Percentiles rank a stretch among this genome's conserved stretches.
phyloP scores from a whole-genome alignment of 805 yeast species.

The Kodamaea laetipori region DNA sequence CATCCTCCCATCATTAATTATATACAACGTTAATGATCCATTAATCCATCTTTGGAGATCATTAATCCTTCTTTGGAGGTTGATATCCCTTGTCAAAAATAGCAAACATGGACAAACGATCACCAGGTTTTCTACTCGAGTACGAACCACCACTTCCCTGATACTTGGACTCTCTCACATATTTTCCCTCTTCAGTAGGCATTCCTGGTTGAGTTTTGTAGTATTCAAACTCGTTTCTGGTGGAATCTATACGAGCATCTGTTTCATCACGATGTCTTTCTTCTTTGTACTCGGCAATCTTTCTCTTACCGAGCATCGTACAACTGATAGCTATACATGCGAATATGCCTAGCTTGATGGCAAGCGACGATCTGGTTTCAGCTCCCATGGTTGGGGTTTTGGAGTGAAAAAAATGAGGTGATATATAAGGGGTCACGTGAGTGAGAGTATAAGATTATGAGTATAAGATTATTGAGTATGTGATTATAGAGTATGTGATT shows the following conservation, averaged over 20 bases:
- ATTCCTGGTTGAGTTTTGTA: slow-evolving; percentile 55
- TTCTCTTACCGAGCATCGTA: slow-evolving; percentile 37
- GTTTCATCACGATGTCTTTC: slow-evolving; percentile 37
- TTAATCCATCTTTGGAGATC: too few species aligned
- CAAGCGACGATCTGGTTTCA: slow-evolving; percentile 41
- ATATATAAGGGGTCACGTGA: neutral
- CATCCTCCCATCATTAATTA: too few species aligned
- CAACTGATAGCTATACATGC: slow-evolving; percentile 33
- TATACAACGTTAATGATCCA: neutral
- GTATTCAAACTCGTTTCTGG: slow-evolving; percentile 31
- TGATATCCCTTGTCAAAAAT: slow-evolving; percentile 22
- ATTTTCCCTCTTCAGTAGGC: slow-evolving; percentile 38
- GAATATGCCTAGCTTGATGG: slow-evolving; percentile 37
- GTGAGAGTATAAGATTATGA: neutral
- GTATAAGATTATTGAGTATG: too few species aligned
- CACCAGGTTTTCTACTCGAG: slow-evolving; percentile 59
- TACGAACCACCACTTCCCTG: slow-evolving; percentile 71
- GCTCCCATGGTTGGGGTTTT: slow-evolving; percentile 18
- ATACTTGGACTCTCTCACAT: slow-evolving; percentile 56
- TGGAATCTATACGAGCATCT: slow-evolving; percentile 37
- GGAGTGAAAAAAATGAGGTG: neutral
- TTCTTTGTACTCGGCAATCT: slow-evolving; percentile 37
- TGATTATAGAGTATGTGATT: too few species aligned
- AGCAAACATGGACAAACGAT: slow-evolving; percentile 39
- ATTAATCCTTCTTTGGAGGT: slow-evolving; percentile 13